These are phyloP conservation scores for Trichomonas gallinae DNA, from an alignment of 208 protist species.

Conservation along the genomic window DNA sequence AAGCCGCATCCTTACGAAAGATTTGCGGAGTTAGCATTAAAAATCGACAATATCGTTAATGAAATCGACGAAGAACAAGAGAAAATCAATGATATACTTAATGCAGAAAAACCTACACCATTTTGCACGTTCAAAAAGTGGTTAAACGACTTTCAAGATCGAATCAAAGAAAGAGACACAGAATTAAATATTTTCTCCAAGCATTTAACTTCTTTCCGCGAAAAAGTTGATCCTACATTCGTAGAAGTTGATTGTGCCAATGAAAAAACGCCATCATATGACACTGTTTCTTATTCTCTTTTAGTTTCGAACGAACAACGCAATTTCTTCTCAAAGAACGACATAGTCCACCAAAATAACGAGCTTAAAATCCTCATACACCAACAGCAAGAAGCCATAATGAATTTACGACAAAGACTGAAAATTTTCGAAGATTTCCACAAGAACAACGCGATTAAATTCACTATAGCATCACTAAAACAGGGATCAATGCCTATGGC, in stretches of 20 bases:
- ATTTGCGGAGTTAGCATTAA: not conserved
- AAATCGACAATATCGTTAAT: not conserved
- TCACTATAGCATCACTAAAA: not conserved
- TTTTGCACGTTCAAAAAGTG: slow-evolving; percentile 17
- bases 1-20: not conserved
- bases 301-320: not conserved
- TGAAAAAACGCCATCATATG: not conserved
- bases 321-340: not conserved
- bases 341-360: not conserved
- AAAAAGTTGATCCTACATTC: not conserved
- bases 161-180: slow-evolving; percentile 7
- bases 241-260: not conserved
- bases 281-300: not conserved
- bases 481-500: not conserved
- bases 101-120: not conserved
- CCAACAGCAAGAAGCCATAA: not conserved
- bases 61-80: not conserved
- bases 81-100: not conserved
- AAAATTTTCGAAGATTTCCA: not conserved
- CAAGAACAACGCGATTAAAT: not conserved
- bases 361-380: not conserved
- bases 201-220: not conserved
- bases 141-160: not conserved
- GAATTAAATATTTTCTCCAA: not conserved
- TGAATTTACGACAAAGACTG: not conserved